Percentiles rank a stretch among this genome's conserved stretches.
These are phyloP conservation scores for Colletotrichum abscissum DNA, from an alignment of 2,329 filamentous ascomycete genomes.

Conservation along the genomic window DNA sequence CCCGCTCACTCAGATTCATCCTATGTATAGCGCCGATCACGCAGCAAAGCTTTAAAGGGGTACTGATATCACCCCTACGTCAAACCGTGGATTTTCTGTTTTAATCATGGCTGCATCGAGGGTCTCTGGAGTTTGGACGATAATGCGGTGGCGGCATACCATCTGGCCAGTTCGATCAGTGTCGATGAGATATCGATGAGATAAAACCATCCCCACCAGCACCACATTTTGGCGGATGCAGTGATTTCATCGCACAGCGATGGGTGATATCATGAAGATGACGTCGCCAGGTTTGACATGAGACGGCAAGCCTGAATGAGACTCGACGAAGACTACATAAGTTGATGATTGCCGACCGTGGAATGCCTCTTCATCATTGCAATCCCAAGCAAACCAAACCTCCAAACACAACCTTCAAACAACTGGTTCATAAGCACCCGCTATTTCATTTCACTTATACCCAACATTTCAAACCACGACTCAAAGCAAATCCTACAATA, in stretches of 20 bases:
- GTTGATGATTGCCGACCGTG: constrained; percentile 1
- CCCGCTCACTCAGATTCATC: not conserved
- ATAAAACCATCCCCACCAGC: constrained; percentile 17
- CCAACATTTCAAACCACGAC: not conserved
- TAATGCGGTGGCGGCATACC: constrained; percentile 11
- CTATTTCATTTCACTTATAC: not conserved
- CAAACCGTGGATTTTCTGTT: constrained; percentile 15
- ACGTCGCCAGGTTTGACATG: constrained; percentile 23
- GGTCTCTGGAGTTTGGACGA: not conserved
- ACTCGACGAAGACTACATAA: constrained; percentile 25
- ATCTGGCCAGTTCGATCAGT: constrained; percentile 22
- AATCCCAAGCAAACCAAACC: not conserved
- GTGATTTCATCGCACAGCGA: constrained; percentile 32
- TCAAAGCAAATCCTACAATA: not conserved
- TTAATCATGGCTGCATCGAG: constrained; percentile 7
- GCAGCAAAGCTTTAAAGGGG: not conserved
- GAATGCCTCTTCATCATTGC: not conserved
- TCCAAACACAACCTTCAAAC: not conserved
- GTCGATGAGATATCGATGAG: constrained; percentile 35
- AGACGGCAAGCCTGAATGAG: constrained; percentile 18
- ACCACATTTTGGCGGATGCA: constrained; percentile 35
- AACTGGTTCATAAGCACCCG: not conserved
- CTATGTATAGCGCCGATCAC: not conserved
- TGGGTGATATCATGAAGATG: constrained; percentile 30
- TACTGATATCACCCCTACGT: constrained; percentile 33